phyloP scores from a whole-genome alignment of 306 rosid genomes.

The Datisca glomerata region DNA sequence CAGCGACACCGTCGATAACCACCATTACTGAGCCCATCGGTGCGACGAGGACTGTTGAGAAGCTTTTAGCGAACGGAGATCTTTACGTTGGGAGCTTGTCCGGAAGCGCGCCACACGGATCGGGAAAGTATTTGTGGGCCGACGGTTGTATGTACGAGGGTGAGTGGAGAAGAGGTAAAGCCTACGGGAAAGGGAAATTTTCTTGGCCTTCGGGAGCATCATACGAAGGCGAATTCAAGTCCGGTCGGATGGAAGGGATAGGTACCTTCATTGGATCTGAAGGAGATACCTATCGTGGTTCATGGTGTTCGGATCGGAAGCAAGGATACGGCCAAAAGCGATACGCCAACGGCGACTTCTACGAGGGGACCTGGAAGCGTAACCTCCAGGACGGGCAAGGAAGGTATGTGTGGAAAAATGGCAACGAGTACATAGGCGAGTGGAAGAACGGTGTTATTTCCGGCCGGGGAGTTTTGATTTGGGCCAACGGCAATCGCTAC shows the following conservation, averaged over 20 bases:
- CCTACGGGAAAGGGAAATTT: slow-evolving; percentile 75
- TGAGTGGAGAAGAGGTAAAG: slow-evolving; percentile 81
- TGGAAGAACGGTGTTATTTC: slow-evolving; percentile 77
- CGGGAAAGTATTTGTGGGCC: slow-evolving; percentile 75
- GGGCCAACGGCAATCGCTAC: slow-evolving; percentile 80
- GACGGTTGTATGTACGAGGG: slow-evolving; percentile 98
- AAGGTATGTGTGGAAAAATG: slow-evolving; percentile 74
- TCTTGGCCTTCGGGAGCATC: slow-evolving; percentile 97
- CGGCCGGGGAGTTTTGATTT: slow-evolving; percentile 57
- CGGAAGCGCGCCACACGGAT: slow-evolving; percentile 60
- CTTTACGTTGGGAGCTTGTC: slow-evolving; percentile 70
- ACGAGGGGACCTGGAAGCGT: slow-evolving; percentile 68
- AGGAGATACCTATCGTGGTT: slow-evolving; percentile 66
- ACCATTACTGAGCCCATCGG: not conserved
- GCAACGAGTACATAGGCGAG: slow-evolving; percentile 74
- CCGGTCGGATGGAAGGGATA: slow-evolving; percentile 79
- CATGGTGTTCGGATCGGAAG: slow-evolving; percentile 67
- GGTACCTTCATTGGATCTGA: slow-evolving; percentile 78
- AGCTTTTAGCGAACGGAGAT: slow-evolving; percentile 65
- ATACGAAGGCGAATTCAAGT: slow-evolving; percentile 79
- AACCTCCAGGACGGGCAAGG: slow-evolving; percentile 81
- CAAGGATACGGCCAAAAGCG: slow-evolving; percentile 74
- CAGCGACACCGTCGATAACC: slow-evolving; percentile 11
- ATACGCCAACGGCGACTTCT: slow-evolving; percentile 71
- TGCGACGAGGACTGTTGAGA: slow-evolving; percentile 15